Base-by-base conservation (phyloP, 2,329 filamentous ascomycete genomes). In the Sarocladium strictum region DNA sequence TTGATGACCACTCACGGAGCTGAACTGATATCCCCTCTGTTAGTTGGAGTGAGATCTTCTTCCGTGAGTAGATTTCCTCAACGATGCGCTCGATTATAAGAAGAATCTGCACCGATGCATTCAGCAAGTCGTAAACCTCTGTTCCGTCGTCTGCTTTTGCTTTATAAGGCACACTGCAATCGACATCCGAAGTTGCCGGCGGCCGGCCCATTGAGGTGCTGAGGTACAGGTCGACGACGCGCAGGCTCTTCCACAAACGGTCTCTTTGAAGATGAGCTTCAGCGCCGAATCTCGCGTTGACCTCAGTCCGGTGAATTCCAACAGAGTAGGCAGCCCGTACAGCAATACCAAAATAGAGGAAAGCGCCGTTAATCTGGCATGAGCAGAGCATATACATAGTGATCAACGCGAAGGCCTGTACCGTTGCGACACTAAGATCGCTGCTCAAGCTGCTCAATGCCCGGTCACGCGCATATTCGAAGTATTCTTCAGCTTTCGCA, bases 191-290 rank as follows among this genome's bases (percentile, higher is more conserved):
- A 0, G 76, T 77, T 0, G 76, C 75, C 0, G 78, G 78, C 0
- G 78, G 78, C 0, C 78, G 69, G 2, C 78, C 78, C 76, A 80
- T 80, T 1, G 76, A 78, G 2, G 73, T 75, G 59, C 76, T 79
- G 0, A 81, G 66, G 55, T 77, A 80, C 0, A 81, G 62, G 56
- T 81, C 78, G 6, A 81, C 66, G 0, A 78, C 67, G 1, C 78
- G 70, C 3, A 81, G 62, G 55, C 77, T 80, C 62, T 78, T 79
- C 78, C 78, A 81, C 1, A 81, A 63, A 2, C 75, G 69, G 55
- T 80, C 77, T 56, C 78, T 65, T 57, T 74, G 75, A 0, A 65
- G 64, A 33, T 74, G 73, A 0, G 71, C 62, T 0, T 73, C 70
- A 1, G 67, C 58, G 0, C 75, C 77, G 37, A 81, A 81, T 0